phyloP scores from a whole-genome alignment of 306 rosid genomes.

The Trifolium repens region DNA sequence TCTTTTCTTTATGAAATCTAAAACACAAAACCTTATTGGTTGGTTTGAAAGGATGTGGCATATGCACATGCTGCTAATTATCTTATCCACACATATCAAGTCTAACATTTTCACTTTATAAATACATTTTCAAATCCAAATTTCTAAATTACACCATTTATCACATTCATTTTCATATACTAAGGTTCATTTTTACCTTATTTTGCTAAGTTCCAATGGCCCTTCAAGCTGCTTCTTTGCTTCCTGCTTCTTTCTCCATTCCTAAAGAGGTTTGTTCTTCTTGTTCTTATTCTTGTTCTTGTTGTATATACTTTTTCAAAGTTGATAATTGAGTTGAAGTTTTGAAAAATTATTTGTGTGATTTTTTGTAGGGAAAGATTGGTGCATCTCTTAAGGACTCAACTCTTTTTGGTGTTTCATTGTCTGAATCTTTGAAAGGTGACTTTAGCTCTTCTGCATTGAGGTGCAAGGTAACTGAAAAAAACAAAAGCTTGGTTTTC shows the following conservation, averaged over 20 bases:
- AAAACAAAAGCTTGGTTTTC: background rate
- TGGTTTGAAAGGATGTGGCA: conserved; percentile 40
- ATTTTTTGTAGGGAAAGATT: conserved; percentile 66
- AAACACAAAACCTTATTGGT: conserved; percentile 45
- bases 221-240: conserved; percentile 52
- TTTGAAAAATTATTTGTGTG: conserved; percentile 25
- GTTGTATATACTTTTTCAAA: background rate
- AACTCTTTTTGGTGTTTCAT: conserved; percentile 71
- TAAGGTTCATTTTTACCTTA: background rate
- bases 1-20: conserved; percentile 48
- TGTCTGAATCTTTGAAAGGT: conserved; percentile 71
- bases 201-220: conserved; percentile 37
- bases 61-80: conserved; percentile 45
- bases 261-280: conserved; percentile 49
- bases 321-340: conserved; percentile 30
- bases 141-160: background rate
- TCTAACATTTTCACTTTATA: conserved; percentile 35
- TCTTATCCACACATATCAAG: conserved; percentile 51
- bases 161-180: background rate
- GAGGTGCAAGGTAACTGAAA: conserved; percentile 68
- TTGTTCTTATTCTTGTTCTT: background rate
- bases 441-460: conserved; percentile 74
- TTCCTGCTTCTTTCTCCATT: conserved; percentile 55
- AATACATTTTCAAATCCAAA: conserved; percentile 10
- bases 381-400: conserved; percentile 73